Conservation (phyloP, 805 yeast species). For the Schizosaccharomyces cryophilus region DNA sequence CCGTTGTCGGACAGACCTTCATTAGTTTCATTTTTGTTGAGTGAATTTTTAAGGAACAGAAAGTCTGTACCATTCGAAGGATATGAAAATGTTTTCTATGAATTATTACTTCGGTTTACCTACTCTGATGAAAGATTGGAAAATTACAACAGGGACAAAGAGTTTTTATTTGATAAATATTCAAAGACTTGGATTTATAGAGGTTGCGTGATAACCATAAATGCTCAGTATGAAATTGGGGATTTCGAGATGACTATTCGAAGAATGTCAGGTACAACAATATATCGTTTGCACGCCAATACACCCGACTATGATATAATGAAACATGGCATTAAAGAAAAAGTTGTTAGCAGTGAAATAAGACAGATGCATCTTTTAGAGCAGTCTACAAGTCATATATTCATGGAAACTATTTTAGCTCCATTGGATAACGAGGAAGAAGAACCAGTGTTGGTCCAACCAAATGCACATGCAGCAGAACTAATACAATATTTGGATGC, state of each 20-base stretch:
- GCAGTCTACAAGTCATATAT: neutral
- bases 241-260: neutral
- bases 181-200: neutral
- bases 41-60: neutral
- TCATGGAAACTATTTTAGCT: neutral
- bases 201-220: neutral
- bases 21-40: neutral
- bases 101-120: neutral
- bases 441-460: neutral
- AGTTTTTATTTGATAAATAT: neutral
- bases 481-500: neutral
- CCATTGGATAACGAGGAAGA: neutral
- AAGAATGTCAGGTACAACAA: neutral
- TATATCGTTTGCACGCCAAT: neutral
- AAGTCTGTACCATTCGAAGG: neutral
- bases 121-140: neutral
- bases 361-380: neutral
- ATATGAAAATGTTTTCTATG: neutral
- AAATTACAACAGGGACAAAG: neutral
- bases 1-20: neutral
- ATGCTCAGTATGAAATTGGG: neutral
- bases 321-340: neutral
- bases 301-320: neutral
- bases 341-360: neutral
- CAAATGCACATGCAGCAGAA: neutral